Percentiles rank a stretch among this genome's conserved stretches.
Evolutionary conservation across 2,329 filamentous ascomycete species (phyloP).

Genomic region (Chaetothyriales sp.): DNA sequence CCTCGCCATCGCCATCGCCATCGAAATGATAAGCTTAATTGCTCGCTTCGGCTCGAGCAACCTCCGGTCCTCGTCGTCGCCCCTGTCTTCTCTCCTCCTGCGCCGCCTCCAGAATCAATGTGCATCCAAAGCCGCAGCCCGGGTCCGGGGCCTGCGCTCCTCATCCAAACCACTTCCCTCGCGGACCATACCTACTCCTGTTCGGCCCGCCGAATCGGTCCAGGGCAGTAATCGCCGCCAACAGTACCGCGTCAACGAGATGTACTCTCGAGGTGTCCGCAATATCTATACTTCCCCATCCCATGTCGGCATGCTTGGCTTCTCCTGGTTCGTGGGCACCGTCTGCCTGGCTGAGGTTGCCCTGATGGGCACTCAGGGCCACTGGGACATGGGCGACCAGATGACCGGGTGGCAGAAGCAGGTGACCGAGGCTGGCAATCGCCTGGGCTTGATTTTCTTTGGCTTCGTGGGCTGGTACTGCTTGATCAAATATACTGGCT

Average conservation of each 20-base stretch:
- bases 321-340: not conserved
- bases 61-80: not conserved
- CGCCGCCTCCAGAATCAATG: not conserved
- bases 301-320: not conserved
- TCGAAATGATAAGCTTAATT: not conserved
- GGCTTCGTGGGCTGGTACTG: not conserved
- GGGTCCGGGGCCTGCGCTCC: not conserved
- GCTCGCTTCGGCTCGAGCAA: not conserved
- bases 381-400: conserved; percentile 1
- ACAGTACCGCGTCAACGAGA: not conserved
- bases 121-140: not conserved
- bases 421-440: not conserved
- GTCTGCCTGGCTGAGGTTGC: not conserved
- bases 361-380: not conserved
- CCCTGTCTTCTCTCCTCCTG: not conserved
- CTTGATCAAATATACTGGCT: not conserved
- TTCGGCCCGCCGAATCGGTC: not conserved
- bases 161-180: not conserved
- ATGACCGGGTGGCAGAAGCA: not conserved
- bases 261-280: not conserved
- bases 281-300: not conserved
- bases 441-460: not conserved
- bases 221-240: not conserved
- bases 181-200: not conserved
- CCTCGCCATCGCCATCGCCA: not conserved